phyloP scores from a whole-genome alignment of 768 basidiomycete genomes.

The Naganishia friedmannii region DNA sequence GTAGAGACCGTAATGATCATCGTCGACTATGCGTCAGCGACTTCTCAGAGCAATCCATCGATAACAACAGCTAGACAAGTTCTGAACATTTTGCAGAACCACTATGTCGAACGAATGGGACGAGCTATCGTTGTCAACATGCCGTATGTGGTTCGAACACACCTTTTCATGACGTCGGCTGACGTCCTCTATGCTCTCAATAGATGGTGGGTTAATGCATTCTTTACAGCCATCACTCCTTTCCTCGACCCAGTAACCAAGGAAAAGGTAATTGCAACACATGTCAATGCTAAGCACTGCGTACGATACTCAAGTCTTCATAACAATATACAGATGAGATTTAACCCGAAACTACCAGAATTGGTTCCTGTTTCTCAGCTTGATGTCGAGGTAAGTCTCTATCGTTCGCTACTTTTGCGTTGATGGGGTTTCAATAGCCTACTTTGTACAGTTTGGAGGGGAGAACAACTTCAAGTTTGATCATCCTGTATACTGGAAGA shows the following conservation, averaged over 20 bases:
- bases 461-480: constrained; percentile 72
- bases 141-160: constrained; percentile 54
- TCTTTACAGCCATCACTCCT: constrained; percentile 65
- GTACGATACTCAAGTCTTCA: background rate
- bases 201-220: constrained; percentile 56
- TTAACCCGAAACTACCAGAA: constrained; percentile 76
- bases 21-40: constrained; percentile 80
- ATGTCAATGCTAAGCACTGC: background rate
- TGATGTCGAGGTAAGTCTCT: constrained; percentile 60
- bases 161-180: background rate
- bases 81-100: constrained; percentile 75
- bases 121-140: constrained; percentile 79
- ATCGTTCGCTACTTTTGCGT: background rate
- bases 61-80: constrained; percentile 75
- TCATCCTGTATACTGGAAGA: constrained; percentile 71
- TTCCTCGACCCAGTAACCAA: constrained; percentile 84
- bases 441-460: constrained; percentile 63
- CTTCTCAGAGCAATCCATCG: constrained; percentile 77
- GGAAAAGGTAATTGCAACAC: constrained; percentile 65
- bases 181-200: constrained; percentile 65
- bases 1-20: constrained; percentile 79
- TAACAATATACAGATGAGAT: constrained; percentile 64
- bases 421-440: background rate
- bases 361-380: constrained; percentile 72
- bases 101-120: constrained; percentile 67